Percentiles rank a stretch among this genome's conserved stretches.
Evolutionary conservation across 768 basidiomycete species (phyloP).

Genomic region (Sporobolomyces pararoseus): DNA sequence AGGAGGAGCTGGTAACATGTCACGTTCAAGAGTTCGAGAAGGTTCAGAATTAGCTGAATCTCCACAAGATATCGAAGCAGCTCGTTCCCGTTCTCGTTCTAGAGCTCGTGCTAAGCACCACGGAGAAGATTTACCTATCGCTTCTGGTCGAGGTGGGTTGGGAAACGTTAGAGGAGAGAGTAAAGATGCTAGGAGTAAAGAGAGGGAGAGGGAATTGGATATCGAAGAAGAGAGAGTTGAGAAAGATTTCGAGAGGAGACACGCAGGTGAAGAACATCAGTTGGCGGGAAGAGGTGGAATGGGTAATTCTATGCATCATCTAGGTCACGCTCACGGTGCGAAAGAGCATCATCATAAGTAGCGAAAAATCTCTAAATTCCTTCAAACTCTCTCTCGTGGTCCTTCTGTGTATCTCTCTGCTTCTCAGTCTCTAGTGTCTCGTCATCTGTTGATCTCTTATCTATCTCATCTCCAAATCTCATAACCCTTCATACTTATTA

Average conservation of each 20-base stretch:
- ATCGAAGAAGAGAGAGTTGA: constrained; percentile 29
- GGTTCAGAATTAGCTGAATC: constrained; percentile 12
- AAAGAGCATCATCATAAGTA: background rate
- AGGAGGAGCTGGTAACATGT: constrained; percentile 43
- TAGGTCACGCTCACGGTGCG: too few relatives aligned
- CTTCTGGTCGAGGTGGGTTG: constrained; percentile 28
- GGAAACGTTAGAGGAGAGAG: constrained; percentile 31
- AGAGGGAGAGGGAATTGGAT: constrained; percentile 12
- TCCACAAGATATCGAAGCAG: constrained; percentile 14
- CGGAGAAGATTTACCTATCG: constrained; percentile 32
- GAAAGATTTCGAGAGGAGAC: constrained; percentile 23
- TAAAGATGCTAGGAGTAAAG: background rate
- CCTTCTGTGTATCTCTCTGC: background rate
- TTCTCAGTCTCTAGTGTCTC: background rate
- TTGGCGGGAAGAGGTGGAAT: constrained; percentile 29
- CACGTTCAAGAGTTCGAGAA: constrained; percentile 37
- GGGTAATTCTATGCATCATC: constrained; percentile 19
- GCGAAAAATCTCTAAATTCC: background rate
- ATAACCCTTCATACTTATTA: background rate
- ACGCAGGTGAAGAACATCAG: constrained; percentile 11
- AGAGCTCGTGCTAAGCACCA: constrained; percentile 16
- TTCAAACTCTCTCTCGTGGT: background rate
- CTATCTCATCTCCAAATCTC: too few relatives aligned
- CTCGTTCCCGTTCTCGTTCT: constrained; percentile 32
- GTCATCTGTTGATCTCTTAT: too few relatives aligned